These are phyloP conservation scores for Apiotrichum sp. DNA, from an alignment of 1,284 basidiomycete genomes.

Conservation along the genomic window DNA sequence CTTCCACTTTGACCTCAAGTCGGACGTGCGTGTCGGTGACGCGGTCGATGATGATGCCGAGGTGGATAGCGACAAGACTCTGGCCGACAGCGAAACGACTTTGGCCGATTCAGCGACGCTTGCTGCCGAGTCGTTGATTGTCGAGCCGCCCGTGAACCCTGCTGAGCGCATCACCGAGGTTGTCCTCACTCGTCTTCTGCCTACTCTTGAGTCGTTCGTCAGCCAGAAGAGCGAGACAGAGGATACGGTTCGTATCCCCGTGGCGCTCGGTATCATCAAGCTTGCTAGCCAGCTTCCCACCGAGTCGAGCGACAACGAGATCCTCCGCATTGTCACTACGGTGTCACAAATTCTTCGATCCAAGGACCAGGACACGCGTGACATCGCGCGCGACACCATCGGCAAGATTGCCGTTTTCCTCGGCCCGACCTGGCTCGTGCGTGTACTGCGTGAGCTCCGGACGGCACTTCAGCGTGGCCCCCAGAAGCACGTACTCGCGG, in stretches of 20 bases:
- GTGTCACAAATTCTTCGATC: slow-evolving; percentile 83
- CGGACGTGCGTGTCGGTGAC: slow-evolving; percentile 30
- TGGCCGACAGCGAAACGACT: slow-evolving; percentile 35
- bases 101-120: slow-evolving; percentile 19
- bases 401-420: slow-evolving; percentile 72
- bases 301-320: slow-evolving; percentile 63
- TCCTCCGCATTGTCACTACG: slow-evolving; percentile 72
- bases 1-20: slow-evolving; percentile 81
- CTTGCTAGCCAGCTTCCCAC: slow-evolving; percentile 76
- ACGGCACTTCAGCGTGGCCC: slow-evolving; percentile 81
- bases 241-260: slow-evolving; percentile 76
- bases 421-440: slow-evolving; percentile 67
- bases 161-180: slow-evolving; percentile 60
- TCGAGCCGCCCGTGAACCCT: slow-evolving; percentile 18
- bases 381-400: slow-evolving; percentile 77
- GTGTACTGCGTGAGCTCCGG: slow-evolving; percentile 73
- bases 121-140: slow-evolving; percentile 9
- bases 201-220: slow-evolving; percentile 67
- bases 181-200: slow-evolving; percentile 69
- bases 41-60: slow-evolving; percentile 30
- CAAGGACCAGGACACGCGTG: slow-evolving; percentile 88
- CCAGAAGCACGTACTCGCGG: slow-evolving; percentile 87
- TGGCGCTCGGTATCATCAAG: slow-evolving; percentile 80
- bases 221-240: slow-evolving; percentile 71
- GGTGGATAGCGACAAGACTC: slow-evolving; percentile 34